These are phyloP conservation scores for Coemansia sp. DNA, from an alignment of 192 early-diverging fungal genomes.

Conservation along the genomic window DNA sequence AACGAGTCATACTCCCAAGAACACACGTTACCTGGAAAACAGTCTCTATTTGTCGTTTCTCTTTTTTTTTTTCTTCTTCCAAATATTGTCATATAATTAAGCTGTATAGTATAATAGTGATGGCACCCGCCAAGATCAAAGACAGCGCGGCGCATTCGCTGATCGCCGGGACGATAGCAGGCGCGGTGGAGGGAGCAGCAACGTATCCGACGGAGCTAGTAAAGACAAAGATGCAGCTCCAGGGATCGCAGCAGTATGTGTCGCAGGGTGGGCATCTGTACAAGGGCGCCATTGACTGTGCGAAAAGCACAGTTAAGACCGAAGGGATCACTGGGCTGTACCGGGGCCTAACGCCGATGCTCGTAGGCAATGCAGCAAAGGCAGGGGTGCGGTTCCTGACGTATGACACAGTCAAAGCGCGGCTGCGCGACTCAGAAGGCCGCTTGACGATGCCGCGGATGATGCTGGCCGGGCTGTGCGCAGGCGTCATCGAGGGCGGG, in stretches of 20 bases:
- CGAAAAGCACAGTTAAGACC: conserved; percentile 66
- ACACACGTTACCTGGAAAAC: too few species aligned
- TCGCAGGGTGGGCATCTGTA: conserved; percentile 53
- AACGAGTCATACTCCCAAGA: too few species aligned
- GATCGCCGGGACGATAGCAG: conserved; percentile 81
- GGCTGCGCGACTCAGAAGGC: conserved; percentile 70
- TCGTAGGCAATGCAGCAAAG: conserved; percentile 89
- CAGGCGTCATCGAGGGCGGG: conserved; percentile 85
- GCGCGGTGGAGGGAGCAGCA: conserved; percentile 83
- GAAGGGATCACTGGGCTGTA: conserved; percentile 81
- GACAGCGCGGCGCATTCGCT: conserved; percentile 64
- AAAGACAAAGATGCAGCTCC: conserved; percentile 95
- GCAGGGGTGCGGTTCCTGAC: conserved; percentile 91
- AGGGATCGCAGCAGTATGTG: conserved; percentile 54
- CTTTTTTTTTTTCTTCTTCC: too few species aligned
- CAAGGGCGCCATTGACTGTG: conserved; percentile 81
- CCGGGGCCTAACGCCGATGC: conserved; percentile 84
- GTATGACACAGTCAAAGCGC: conserved; percentile 80
- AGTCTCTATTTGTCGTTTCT: too few species aligned
- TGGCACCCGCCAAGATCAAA: too few species aligned
- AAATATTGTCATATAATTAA: too few species aligned
- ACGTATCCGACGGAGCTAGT: conserved; percentile 97
- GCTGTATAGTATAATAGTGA: too few species aligned
- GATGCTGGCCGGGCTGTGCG: conserved; percentile 80
- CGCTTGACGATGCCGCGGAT: conserved; percentile 65